Conservation (phyloP, 176 grass and related monocot species). For the Ananas comosus region DNA sequence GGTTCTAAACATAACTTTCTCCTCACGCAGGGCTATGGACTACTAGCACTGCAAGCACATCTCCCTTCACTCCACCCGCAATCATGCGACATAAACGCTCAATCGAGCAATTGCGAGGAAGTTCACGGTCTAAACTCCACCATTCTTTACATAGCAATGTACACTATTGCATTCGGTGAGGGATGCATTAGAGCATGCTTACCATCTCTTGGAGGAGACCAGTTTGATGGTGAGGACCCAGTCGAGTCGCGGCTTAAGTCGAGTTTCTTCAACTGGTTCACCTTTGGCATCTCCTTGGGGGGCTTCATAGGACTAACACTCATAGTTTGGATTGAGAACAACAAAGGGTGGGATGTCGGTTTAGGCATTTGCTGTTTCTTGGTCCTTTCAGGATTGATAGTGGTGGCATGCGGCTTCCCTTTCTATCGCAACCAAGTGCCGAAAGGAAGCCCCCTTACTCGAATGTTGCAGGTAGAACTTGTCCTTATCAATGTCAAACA, state of each 20-base stretch:
- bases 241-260: constrained; percentile 29
- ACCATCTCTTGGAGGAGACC: constrained; percentile 61
- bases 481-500: not conserved
- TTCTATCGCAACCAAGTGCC: constrained; percentile 56
- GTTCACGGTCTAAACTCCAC: constrained; percentile 40
- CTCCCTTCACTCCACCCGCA: constrained; percentile 47
- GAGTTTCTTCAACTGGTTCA: constrained; percentile 93
- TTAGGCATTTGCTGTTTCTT: constrained; percentile 30
- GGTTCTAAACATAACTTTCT: not conserved
- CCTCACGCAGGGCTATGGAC: constrained; percentile 53
- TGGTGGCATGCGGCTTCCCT: constrained; percentile 36
- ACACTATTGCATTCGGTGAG: constrained; percentile 50
- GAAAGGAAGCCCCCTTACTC: constrained; percentile 50
- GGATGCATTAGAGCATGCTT: constrained; percentile 43
- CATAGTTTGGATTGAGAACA: constrained; percentile 65
- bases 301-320: constrained; percentile 46
- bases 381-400: constrained; percentile 32
- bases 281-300: constrained; percentile 54
- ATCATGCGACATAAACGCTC: constrained; percentile 19
- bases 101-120: constrained; percentile 19
- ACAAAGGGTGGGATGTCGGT: constrained; percentile 49
- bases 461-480: constrained; percentile 49
- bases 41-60: constrained; percentile 64
- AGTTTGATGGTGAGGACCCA: constrained; percentile 46
- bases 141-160: constrained; percentile 54